These are phyloP conservation scores for Gracilaria vermiculophylla DNA, from an alignment of 23 red algal genomes.

Conservation along the genomic window DNA sequence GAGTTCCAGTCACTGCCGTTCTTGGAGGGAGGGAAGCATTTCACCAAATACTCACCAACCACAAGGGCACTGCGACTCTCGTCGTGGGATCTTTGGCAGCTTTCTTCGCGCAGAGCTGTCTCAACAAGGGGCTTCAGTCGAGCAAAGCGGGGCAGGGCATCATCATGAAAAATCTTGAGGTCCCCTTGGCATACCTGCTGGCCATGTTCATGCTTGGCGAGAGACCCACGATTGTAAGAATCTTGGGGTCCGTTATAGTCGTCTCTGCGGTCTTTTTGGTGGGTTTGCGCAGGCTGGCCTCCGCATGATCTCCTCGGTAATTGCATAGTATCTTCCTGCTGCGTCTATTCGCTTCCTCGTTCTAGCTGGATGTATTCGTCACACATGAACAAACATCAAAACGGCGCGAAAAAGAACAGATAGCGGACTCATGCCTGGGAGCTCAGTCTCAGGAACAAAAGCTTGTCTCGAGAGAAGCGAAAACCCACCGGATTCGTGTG, in stretches of 20 bases:
- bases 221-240: background rate
- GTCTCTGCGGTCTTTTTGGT: background rate
- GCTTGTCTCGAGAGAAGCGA: too few relatives aligned
- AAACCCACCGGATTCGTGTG: too few relatives aligned
- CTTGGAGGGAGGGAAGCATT: constrained; percentile 23
- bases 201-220: constrained; percentile 38
- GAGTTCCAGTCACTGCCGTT: background rate
- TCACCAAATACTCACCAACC: background rate
- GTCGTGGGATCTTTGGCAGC: constrained; percentile 4
- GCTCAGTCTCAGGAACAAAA: too few relatives aligned
- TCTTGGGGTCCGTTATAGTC: background rate
- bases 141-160: constrained; percentile 19
- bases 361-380: too few relatives aligned
- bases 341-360: too few relatives aligned
- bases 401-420: too few relatives aligned
- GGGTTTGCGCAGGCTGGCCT: background rate
- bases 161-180: constrained; percentile 48
- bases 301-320: too few relatives aligned
- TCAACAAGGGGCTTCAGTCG: constrained; percentile 37
- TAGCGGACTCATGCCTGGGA: too few relatives aligned
- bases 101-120: constrained; percentile 38
- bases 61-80: background rate
- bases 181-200: constrained; percentile 25
- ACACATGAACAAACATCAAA: too few relatives aligned
- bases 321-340: too few relatives aligned